These are phyloP conservation scores for Cyberlindnera mississippiensis DNA, from an alignment of 805 yeast genomes.

Conservation along the genomic window DNA sequence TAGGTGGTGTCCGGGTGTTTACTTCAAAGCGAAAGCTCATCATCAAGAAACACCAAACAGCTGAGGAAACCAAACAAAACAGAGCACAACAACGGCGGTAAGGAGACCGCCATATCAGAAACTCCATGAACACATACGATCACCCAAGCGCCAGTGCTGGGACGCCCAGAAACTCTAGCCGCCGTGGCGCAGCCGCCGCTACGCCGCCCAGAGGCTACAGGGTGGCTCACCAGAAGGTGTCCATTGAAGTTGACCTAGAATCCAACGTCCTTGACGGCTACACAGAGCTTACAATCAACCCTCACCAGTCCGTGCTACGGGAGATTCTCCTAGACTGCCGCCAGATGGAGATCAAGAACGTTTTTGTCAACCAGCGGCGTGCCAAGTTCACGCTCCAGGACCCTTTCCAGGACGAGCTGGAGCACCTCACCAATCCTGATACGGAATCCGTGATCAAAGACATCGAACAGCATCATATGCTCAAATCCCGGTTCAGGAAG, in stretches of 20 bases:
- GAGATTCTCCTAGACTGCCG: conserved; percentile 75
- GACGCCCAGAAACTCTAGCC: conserved; percentile 17
- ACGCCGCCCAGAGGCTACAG: conserved; percentile 38
- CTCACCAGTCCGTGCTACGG: conserved; percentile 55
- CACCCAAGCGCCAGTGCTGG: conserved; percentile 17
- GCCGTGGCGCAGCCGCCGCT: conserved; percentile 1
- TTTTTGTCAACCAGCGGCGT: conserved; percentile 59
- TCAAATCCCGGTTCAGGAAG: conserved; percentile 48
- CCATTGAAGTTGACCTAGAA: conserved; percentile 75
- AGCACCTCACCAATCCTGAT: conserved; percentile 29
- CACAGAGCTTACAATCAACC: conserved; percentile 80
- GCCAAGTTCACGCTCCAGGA: conserved; percentile 57
- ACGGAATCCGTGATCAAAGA: conserved; percentile 10
- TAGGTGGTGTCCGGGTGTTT: conserved; percentile 1
- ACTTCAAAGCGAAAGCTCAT: no score
- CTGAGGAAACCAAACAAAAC: no score
- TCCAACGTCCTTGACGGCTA: conserved; percentile 56
- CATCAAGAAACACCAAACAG: no score
- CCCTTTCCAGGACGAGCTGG: conserved; percentile 35
- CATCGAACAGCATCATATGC: conserved; percentile 55
- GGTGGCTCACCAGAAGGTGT: conserved; percentile 81
- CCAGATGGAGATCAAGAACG: conserved; percentile 60
- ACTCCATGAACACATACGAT: conserved; percentile 21
- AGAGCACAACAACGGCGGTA: no score
- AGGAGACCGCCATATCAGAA: no score